These are phyloP conservation scores for Candida alai DNA, from an alignment of 805 yeast genomes.

Conservation along the genomic window DNA sequence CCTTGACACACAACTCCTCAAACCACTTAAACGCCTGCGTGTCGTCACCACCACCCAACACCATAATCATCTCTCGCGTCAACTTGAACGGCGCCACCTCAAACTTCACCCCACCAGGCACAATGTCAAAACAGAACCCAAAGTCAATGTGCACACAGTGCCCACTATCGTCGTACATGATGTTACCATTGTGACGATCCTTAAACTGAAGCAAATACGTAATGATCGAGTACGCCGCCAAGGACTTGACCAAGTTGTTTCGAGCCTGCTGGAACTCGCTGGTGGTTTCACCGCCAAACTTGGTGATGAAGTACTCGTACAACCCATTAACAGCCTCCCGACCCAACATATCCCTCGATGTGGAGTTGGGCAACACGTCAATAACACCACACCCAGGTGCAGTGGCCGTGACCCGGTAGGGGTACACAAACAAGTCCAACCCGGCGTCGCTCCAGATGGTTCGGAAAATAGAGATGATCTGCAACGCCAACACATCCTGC, in stretches of 20 bases:
- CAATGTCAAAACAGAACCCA: constrained; percentile 98
- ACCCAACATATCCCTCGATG: constrained; percentile 97
- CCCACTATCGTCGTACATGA: constrained; percentile 93
- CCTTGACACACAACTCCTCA: constrained; percentile 92
- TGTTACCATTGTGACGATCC: constrained; percentile 97
- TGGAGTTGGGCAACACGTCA: constrained; percentile 93
- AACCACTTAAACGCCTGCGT: constrained; percentile 92
- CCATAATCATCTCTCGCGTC: constrained; percentile 93
- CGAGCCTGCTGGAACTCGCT: constrained; percentile 88
- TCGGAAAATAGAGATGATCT: constrained; percentile 85
- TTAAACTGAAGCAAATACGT: constrained; percentile 90
- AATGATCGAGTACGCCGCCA: constrained; percentile 92
- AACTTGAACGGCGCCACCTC: constrained; percentile 98
- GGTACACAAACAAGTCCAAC: constrained; percentile 85
- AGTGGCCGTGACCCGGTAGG: constrained; percentile 94
- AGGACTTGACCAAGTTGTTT: constrained; percentile 85
- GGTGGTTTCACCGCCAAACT: constrained; percentile 92
- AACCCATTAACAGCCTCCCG: constrained; percentile 98
- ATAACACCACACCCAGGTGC: constrained; percentile 99
- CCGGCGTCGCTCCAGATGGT: constrained; percentile 88
- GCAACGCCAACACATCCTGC: constrained; percentile 93
- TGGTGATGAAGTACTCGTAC: constrained; percentile 85
- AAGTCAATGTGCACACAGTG: constrained; percentile 95
- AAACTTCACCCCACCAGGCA: constrained; percentile 97
- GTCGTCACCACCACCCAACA: constrained; percentile 84